Evolutionary conservation across 73 alveolate species (phyloP).

Genomic region (Halteria grandinella): DNA sequence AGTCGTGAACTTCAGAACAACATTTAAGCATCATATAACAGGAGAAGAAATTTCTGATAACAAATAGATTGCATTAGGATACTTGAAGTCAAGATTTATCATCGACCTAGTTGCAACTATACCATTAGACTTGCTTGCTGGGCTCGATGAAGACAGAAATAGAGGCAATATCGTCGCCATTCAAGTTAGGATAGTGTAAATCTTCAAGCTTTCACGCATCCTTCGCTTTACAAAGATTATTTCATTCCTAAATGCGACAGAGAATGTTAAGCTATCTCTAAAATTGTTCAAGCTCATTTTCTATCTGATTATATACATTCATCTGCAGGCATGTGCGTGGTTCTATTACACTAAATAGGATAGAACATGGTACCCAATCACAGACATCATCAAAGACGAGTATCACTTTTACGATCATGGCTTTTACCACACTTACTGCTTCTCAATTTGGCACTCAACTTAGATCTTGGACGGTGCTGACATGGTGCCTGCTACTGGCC

Average conservation of each 20-base stretch:
- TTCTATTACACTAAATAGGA: slow-evolving; percentile 33
- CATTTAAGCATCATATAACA: slow-evolving; percentile 60
- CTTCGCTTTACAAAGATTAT: slow-evolving; percentile 65
- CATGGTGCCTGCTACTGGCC: slow-evolving; percentile 27
- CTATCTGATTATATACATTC: slow-evolving; percentile 61
- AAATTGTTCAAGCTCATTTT: slow-evolving; percentile 52
- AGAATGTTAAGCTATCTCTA: slow-evolving; percentile 53
- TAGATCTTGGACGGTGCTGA: slow-evolving; percentile 70
- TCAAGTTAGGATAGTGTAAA: slow-evolving; percentile 39
- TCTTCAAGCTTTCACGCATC: slow-evolving; percentile 61
- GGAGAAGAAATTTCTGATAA: slow-evolving; percentile 65
- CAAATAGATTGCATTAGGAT: slow-evolving; percentile 43
- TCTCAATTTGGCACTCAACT: slow-evolving; percentile 58
- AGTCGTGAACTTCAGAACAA: slow-evolving; percentile 63
- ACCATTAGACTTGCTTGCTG: slow-evolving; percentile 62
- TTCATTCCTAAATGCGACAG: slow-evolving; percentile 43
- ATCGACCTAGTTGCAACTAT: slow-evolving; percentile 65
- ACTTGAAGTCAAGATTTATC: slow-evolving; percentile 56
- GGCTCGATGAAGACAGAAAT: no score
- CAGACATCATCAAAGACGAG: slow-evolving; percentile 33
- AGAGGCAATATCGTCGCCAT: no score
- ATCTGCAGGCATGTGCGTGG: slow-evolving; percentile 76
- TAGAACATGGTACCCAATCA: slow-evolving; percentile 69
- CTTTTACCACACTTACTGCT: slow-evolving; percentile 18
- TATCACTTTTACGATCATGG: slow-evolving; percentile 15